phyloP scores from a whole-genome alignment of 1,284 basidiomycete species.

The Neonothopanus nambi region DNA sequence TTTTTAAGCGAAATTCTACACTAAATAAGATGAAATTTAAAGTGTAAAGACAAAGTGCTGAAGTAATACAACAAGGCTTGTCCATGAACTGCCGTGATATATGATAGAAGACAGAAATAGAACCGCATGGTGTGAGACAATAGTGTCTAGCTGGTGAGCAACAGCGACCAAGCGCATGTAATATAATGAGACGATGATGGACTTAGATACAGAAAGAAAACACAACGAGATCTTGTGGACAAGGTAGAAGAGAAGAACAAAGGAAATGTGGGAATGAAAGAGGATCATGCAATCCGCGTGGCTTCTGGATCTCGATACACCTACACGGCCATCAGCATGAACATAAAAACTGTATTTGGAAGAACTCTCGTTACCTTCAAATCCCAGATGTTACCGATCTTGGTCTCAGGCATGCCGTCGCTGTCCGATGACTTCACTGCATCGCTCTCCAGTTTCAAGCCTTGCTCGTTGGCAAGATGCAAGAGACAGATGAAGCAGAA shows the following conservation, averaged over 20 bases:
- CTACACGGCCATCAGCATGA: slow-evolving; percentile 33
- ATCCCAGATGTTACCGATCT: slow-evolving; percentile 74
- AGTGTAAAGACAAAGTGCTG: too few species aligned
- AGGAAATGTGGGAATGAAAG: not conserved
- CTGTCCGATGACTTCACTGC: slow-evolving; percentile 23
- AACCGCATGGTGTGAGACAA: too few species aligned
- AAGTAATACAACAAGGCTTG: slow-evolving; percentile 35
- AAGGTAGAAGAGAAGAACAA: not conserved
- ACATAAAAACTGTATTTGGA: not conserved
- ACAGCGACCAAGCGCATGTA: not conserved
- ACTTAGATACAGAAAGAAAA: not conserved
- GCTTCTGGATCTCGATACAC: slow-evolving; percentile 74
- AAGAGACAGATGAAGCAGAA: slow-evolving; percentile 99
- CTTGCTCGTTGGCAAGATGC: slow-evolving; percentile 95
- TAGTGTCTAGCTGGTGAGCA: too few species aligned
- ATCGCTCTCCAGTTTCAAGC: slow-evolving; percentile 73
- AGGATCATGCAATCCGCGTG: slow-evolving; percentile 48
- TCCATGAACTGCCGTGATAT: too few species aligned
- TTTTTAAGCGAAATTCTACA: too few species aligned
- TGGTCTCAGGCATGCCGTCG: slow-evolving; percentile 38
- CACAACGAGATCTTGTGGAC: not conserved
- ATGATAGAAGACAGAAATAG: too few species aligned
- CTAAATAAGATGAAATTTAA: too few species aligned
- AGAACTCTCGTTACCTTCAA: slow-evolving; percentile 62
- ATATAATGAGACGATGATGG: not conserved